Conservation (phyloP, 1,139 yeast species). For the Yamadazyma membranifaciens region DNA sequence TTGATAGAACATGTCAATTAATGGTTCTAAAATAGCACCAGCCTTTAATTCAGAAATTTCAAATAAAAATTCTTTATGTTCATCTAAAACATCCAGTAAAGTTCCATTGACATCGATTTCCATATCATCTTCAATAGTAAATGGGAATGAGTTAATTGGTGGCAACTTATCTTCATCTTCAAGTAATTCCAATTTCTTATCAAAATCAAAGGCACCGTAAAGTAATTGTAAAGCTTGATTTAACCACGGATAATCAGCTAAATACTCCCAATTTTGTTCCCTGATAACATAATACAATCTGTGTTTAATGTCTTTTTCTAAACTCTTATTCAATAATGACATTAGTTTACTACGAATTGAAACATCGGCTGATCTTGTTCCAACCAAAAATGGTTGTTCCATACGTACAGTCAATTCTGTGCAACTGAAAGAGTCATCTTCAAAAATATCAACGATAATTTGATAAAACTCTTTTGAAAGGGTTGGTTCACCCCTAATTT, state of each 20-base stretch:
- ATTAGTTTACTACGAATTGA: slow-evolving; percentile 74
- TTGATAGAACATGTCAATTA: slow-evolving; percentile 79
- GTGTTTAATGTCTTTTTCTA: slow-evolving; percentile 77
- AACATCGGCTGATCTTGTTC: slow-evolving; percentile 81
- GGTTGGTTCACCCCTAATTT: slow-evolving; percentile 78
- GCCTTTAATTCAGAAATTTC: slow-evolving; percentile 49
- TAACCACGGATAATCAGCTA: slow-evolving; percentile 93
- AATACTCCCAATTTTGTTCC: slow-evolving; percentile 95
- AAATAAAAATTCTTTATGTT: slow-evolving; percentile 53
- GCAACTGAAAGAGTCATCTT: slow-evolving; percentile 72
- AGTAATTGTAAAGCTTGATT: slow-evolving; percentile 89
- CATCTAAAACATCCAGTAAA: slow-evolving; percentile 37
- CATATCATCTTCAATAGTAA: slow-evolving; percentile 25
- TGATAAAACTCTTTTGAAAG: slow-evolving; percentile 81
- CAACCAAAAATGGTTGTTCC: slow-evolving; percentile 96
- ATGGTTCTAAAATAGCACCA: slow-evolving; percentile 62
- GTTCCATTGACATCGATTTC: slow-evolving; percentile 25
- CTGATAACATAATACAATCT: slow-evolving; percentile 80
- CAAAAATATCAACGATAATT: slow-evolving; percentile 85
- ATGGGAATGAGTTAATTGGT: slow-evolving; percentile 47
- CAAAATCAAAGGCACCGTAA: slow-evolving; percentile 70
- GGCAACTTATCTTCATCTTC: slow-evolving; percentile 56
- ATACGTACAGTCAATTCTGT: slow-evolving; percentile 91
- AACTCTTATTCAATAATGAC: slow-evolving; percentile 74
- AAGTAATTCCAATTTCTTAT: slow-evolving; percentile 43